phyloP scores from a whole-genome alignment of 192 early-diverging fungal genomes.

The Dispira parvispora region DNA sequence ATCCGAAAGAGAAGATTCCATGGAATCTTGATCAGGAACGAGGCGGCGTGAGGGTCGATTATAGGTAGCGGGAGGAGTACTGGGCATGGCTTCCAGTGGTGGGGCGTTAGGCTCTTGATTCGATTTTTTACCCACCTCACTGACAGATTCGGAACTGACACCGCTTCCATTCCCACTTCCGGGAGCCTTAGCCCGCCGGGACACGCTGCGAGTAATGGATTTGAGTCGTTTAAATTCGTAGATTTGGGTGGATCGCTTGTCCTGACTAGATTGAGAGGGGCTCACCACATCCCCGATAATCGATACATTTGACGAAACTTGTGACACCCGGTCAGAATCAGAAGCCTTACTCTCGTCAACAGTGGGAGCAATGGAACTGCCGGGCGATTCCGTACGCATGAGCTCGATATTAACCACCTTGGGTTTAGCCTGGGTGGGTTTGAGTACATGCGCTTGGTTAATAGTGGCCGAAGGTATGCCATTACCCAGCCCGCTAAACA shows the following conservation, averaged over 20 bases:
- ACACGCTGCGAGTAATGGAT: not conserved
- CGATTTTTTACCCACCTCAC: not conserved
- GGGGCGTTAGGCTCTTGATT: not conserved
- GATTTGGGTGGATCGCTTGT: constrained; percentile 1
- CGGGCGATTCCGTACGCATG: not conserved
- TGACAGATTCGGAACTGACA: not conserved
- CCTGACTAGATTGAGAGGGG: not conserved
- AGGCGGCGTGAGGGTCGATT: not conserved
- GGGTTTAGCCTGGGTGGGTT: constrained; percentile 6
- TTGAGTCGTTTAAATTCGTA: constrained; percentile 6
- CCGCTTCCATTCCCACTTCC: not conserved
- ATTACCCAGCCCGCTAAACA: not conserved
- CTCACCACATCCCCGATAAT: not conserved
- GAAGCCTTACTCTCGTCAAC: not conserved
- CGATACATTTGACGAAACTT: not conserved
- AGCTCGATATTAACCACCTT: constrained; percentile 7
- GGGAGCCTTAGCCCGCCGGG: not conserved
- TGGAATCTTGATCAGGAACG: not conserved
- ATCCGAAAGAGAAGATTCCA: not conserved
- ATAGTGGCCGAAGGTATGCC: not conserved
- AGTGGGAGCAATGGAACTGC: not conserved
- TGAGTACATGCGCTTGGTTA: not conserved
- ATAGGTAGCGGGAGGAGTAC: not conserved
- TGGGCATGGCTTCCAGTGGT: not conserved
- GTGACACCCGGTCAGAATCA: not conserved